Evolutionary conservation across 176 grass and related monocot genomes (phyloP), one percentile per base, ranked within the genome.

Genomic region (Bothriochloa decipiens): DNA sequence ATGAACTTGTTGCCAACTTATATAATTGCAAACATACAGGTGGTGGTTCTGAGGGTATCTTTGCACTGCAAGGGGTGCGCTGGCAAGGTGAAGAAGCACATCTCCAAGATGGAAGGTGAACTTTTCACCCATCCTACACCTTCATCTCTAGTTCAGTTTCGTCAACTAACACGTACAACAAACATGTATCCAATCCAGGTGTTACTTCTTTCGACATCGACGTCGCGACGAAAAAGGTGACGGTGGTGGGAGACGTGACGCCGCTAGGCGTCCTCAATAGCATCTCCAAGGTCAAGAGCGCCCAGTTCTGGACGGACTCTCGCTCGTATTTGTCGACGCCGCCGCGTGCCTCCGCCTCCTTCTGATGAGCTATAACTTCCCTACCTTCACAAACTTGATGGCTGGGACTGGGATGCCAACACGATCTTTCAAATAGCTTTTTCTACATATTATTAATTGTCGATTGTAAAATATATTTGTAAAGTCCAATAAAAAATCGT

Each of bases 61-160:
- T 74, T 97, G 52, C 95, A 97, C 84, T 97, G 95, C 92, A 97
- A 97, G 65, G 95, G 92, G 0, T 97, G 95, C 40, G 95, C 92
- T 3, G 86, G 80, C 13, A 97, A 97, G 74, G 88, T 97, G 50
- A 94, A 90, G 92, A 97, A 94, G 84, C 90, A 97, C 74, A 86
- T 97, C 86, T 92, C 95, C 55, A 97, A 85, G 81, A 97, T 97
- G 90, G 90, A 91, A 77, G 95, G 91, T 88, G 46, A 68, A 46
- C 58, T 62, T 62, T 25, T 36, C 20, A 68, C 16, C 20, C 65
- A 20, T 68, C 6, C 7, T 35, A 18, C 7, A 6, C 29, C 22
- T 25, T 62, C 23, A 27, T 11, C 60, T 12, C 11, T 4, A 12
- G 11, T 36, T 36, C 16, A 17, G 67, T 41, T 41, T 39, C 37